Evolutionary conservation across 805 yeast genomes (phyloP), one percentile per base, ranked within the genome.

Genomic region (Ogataea trehalophila): DNA sequence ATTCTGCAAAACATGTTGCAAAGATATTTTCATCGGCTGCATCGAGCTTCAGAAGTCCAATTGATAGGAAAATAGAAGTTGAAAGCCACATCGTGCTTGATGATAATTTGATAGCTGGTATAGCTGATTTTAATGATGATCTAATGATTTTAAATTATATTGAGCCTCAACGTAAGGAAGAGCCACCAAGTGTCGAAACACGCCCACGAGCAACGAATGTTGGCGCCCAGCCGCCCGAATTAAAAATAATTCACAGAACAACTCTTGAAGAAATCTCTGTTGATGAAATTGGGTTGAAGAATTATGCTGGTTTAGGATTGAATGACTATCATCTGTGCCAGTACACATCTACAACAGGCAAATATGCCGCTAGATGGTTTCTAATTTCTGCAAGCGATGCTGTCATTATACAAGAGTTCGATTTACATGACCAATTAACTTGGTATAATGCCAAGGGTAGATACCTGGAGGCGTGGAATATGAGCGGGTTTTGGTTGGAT

Each of bases 301-400:
- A 79, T 33, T 76, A 70, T 41, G 73, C 79, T 20, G 70, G 73
- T 14, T 66, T 88, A 39, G 90, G 95, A 0, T 70, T 86, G 16
- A 91, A 92, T 61, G 98, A 94, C 61, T 87, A 86, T 60, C 83
- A 79, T 53, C 64, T 91, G 41, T 79, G 83, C 1, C 77, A 76
- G 43, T 73, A 74, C 59, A 66, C 75, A 33, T 80, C 76, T 2
- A 53, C 52, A 1, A 58, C 59, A 0, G 54, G 50, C 2, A 59
- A 54, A 0, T 60, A 65, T 0, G 18, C 34, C 4, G 5, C 35
- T 6, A 71, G 73, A 46, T 88, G 85, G 69, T 86, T 75, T 57
- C 71, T 94, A 17, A 72, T 92, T 5, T 81, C 92, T 59, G 88
- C 97, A 0, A 77, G 79, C 41, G 98, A 90, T 66, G 92, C 84